Evolutionary conservation across 805 yeast genomes (phyloP).

Genomic region (Alloascoidea africana): DNA sequence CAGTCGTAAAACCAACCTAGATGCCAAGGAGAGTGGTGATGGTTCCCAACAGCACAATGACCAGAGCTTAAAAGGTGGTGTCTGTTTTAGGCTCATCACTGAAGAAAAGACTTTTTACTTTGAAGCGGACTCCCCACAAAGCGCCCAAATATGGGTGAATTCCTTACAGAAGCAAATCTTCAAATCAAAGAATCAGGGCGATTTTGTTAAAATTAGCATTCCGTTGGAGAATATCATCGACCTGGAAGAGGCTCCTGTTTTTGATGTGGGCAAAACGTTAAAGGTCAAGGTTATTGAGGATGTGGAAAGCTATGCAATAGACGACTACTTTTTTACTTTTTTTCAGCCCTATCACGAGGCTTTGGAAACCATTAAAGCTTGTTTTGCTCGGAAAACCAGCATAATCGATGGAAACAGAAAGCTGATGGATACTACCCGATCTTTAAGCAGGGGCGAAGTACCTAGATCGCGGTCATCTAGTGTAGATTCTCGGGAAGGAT

Average conservation of each 20-base stretch:
- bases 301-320: conserved; percentile 36
- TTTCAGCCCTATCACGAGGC: conserved; percentile 35
- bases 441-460: conserved; percentile 2
- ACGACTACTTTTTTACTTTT: conserved; percentile 57
- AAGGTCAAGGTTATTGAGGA: conserved; percentile 47
- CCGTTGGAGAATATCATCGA: conserved; percentile 59
- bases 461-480: conserved; percentile 2
- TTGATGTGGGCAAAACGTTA: conserved; percentile 41
- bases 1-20: neutral
- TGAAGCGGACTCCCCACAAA: conserved; percentile 53
- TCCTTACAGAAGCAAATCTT: conserved; percentile 64
- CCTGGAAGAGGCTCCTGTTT: conserved; percentile 36
- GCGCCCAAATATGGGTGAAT: conserved; percentile 75
- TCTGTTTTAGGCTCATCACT: conserved; percentile 41
- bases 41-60: neutral
- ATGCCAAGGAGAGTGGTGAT: too few species aligned
- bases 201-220: conserved; percentile 61
- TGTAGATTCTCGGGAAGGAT: conserved; percentile 3
- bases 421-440: neutral
- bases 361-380: conserved; percentile 4
- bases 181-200: conserved; percentile 51
- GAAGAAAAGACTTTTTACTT: conserved; percentile 45
- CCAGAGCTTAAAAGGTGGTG: neutral
- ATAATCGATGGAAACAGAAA: too few species aligned
- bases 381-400: neutral